Conservation (phyloP, 2,329 filamentous ascomycete genomes). For the Arthrobotrys musiformis region DNA sequence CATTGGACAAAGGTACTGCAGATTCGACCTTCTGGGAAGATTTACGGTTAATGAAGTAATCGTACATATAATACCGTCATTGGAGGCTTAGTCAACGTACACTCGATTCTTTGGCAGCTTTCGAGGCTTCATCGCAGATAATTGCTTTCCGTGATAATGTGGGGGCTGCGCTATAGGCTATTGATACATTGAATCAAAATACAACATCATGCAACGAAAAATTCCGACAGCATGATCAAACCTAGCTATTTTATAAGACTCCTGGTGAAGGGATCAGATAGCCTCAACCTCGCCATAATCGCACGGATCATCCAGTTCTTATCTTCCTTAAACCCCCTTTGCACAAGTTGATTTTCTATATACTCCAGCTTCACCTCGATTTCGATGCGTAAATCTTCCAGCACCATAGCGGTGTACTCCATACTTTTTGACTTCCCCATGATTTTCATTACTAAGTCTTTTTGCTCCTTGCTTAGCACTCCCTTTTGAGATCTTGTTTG, state of each 20-base stretch:
- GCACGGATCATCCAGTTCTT: constrained; percentile 30
- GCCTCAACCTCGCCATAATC: constrained; percentile 16
- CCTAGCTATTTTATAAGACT: not conserved
- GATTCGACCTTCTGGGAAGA: not conserved
- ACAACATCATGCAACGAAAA: not conserved
- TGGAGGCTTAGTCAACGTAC: not conserved
- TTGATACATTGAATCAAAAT: not conserved
- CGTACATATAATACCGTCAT: not conserved
- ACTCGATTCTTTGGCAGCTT: not conserved
- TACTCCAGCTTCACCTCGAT: not conserved
- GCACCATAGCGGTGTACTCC: constrained; percentile 9
- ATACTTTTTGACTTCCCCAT: constrained; percentile 9
- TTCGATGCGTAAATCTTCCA: not conserved
- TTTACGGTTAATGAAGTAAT: not conserved
- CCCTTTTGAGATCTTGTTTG: not conserved
- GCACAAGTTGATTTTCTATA: not conserved
- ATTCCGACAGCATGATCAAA: not conserved
- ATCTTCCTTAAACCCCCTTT: not conserved
- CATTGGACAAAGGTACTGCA: too few species aligned
- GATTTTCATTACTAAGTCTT: not conserved
- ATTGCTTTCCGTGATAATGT: not conserved
- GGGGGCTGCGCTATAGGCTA: not conserved
- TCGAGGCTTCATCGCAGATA: not conserved
- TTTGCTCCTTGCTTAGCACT: constrained; percentile 1
- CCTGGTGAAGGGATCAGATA: not conserved